Percentiles rank a stretch among this genome's conserved stretches.
Conservation (phyloP, 1,284 basidiomycete species). For the Microbotryum violaceum region DNA sequence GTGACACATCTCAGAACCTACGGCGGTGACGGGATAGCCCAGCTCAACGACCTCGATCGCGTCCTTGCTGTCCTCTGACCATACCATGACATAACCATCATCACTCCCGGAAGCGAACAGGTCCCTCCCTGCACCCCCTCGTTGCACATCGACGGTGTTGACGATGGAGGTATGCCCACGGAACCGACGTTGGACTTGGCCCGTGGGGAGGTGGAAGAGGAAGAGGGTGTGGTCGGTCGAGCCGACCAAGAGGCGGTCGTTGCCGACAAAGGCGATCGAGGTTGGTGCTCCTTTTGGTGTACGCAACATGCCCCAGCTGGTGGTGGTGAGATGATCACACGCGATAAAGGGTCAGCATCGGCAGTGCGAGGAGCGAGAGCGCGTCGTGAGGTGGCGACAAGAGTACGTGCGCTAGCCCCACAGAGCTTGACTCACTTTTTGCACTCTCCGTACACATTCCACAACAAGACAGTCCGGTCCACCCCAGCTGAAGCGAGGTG, state of each 20-base stretch:
- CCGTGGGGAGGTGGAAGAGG: conserved; percentile 66
- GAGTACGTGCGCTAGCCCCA: not conserved
- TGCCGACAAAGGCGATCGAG: conserved; percentile 21
- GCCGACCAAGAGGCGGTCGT: conserved; percentile 57
- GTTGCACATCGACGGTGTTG: conserved; percentile 61
- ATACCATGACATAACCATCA: conserved; percentile 78
- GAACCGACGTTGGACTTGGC: conserved; percentile 59
- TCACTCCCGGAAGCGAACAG: conserved; percentile 76
- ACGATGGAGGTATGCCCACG: conserved; percentile 80
- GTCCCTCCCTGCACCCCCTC: conserved; percentile 58
- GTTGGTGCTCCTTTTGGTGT: conserved; percentile 26
- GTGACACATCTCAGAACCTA: conserved; percentile 2
- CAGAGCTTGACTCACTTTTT: conserved; percentile 18
- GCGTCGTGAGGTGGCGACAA: not conserved
- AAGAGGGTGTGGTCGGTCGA: conserved; percentile 73
- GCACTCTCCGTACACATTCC: conserved; percentile 35
- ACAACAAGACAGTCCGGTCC: conserved; percentile 36
- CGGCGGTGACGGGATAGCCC: conserved; percentile 80
- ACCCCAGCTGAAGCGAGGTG: conserved; percentile 33
- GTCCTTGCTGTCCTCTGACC: conserved; percentile 73
- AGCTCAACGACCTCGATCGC: conserved; percentile 71
- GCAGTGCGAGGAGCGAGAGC: not conserved
- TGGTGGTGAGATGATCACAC: too few relatives aligned
- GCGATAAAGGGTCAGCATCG: not conserved
- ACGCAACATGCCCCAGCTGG: conserved; percentile 26